Percentiles rank a stretch among this genome's conserved stretches.
Conservation (phyloP, 148 eudicot species). For the Rhododendron vialii region DNA sequence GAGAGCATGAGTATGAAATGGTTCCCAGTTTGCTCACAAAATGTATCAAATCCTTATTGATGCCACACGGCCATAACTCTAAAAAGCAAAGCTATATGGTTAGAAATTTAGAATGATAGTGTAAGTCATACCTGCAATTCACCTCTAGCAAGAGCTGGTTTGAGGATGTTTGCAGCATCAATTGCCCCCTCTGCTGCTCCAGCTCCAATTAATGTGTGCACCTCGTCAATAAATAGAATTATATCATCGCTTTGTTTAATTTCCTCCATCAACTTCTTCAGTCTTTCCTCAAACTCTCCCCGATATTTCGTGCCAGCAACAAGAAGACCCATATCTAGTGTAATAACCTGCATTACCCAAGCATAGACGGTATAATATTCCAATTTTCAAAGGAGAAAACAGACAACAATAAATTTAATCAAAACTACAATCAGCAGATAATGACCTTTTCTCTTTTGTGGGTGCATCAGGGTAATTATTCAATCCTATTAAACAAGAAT, state of each 20-base stretch:
- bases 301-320: conserved; percentile 95
- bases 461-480: neutral
- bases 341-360: conserved; percentile 55
- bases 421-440: neutral
- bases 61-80: neutral
- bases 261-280: conserved; percentile 93
- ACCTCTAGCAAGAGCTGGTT: conserved; percentile 95
- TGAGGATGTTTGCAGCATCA: conserved; percentile 91
- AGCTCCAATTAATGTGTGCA: conserved; percentile 86
- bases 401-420: neutral
- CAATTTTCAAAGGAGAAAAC: neutral
- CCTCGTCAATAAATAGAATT: conserved; percentile 85
- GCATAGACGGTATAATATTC: neutral
- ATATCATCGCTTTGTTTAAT: conserved; percentile 79
- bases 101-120: neutral
- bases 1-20: neutral
- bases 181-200: conserved; percentile 97
- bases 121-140: conserved; percentile 64
- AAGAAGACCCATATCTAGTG: conserved; percentile 90
- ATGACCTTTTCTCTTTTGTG: neutral
- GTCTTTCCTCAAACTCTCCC: conserved; percentile 89
- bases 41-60: neutral
- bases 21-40: neutral
- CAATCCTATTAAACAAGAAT: neutral
- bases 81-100: neutral